Conservation (phyloP, 176 grass and related monocot species). For the Alloteropsis semialata region DNA sequence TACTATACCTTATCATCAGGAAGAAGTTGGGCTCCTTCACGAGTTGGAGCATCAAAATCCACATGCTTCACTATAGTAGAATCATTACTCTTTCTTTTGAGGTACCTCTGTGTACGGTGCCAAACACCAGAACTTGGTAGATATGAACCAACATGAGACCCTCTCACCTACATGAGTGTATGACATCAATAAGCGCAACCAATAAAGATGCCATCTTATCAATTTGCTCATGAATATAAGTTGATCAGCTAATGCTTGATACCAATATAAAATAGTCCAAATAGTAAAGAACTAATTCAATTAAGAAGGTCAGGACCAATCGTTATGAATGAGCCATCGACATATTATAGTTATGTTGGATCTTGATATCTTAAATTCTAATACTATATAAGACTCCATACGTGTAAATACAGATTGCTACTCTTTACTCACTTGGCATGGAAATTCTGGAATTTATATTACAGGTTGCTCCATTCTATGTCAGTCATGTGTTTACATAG, state of each 20-base stretch:
- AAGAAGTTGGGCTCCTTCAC: constrained; percentile 76
- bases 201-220: background rate
- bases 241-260: background rate
- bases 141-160: constrained; percentile 97
- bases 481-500: background rate
- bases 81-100: constrained; percentile 69
- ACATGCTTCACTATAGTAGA: constrained; percentile 77
- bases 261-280: background rate
- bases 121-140: constrained; percentile 97
- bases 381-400: background rate
- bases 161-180: constrained; percentile 71
- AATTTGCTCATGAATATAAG: constrained; percentile 26
- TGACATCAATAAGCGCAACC: constrained; percentile 34
- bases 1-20: constrained; percentile 83
- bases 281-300: background rate
- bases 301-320: background rate
- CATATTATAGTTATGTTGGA: background rate
- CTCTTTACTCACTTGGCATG: background rate
- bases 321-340: background rate
- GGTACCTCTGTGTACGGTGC: constrained; percentile 86
- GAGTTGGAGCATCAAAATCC: constrained; percentile 97
- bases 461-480: background rate
- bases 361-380: background rate
- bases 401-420: background rate
- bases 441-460: background rate